Base-by-base conservation (phyloP, 208 protist species). In the Naegleria gruberi region DNA sequence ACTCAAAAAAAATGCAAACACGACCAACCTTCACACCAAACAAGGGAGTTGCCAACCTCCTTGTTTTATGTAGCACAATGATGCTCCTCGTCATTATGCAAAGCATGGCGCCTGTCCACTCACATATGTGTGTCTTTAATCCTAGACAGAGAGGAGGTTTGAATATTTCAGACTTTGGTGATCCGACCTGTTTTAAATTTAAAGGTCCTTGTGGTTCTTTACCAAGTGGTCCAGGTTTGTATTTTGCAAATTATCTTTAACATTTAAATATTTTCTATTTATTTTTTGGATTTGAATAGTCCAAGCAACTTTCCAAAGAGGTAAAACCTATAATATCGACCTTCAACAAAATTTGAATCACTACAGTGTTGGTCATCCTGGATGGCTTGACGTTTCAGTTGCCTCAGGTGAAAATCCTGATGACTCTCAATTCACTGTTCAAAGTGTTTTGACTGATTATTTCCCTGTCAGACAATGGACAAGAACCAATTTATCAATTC, bases 331-430 rank as follows among this genome's bases (percentile, higher is more conserved):
- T 37, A 34, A 19, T 4, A 87, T 87, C 40, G 30, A 87, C 12
- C 10, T 55, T 1, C 83, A 87, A 65, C 83, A 87, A 65, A 87
- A 87, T 65, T 87, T 87, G 30, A 87, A 87, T 41, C 83, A 87
- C 8, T 87, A 87, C n/a, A 37, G 26, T 7, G 34, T 65, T 73
- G 83, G 83, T 73, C 17, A 87, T 65, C 30, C 83, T 1, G 83
- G 83, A 12, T 87, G 10, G 26, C 6, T 87, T 1, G 83, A 73
- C 10, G n/a, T 87, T 19, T 37, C 26, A 37, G 40, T 87, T 41
- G 83, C 26, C 10, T 7, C 26, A 37, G 30, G 47, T 34, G 30
- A 87, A n/a, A 37, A 30, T 8, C 30, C n/a, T 37, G n/a, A 19
- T 6, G 26, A 19, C 2, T 12, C 26, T 8, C 17, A 87, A 37